Conservation (phyloP, 495 filamentous ascomycete genomes). For the Bathelium albidoporum region DNA sequence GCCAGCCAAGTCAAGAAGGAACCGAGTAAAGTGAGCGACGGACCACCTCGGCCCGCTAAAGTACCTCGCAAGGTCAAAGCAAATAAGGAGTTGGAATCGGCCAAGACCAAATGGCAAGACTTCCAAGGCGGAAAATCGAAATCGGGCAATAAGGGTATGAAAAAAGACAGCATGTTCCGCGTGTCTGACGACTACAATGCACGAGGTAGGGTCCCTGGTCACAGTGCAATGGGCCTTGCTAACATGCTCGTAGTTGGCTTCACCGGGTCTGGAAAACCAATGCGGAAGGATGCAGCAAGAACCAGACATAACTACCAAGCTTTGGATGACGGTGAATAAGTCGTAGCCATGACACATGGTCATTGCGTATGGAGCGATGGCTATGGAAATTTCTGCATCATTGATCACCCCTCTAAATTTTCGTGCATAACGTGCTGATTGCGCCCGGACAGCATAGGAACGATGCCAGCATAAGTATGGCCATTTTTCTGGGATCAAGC, state of each 20-base stretch:
- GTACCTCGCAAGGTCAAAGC: constrained; percentile 77
- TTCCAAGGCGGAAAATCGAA: constrained; percentile 69
- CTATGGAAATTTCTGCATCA: not conserved
- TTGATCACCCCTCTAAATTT: not conserved
- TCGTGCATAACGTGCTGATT: not conserved
- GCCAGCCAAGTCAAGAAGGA: constrained; percentile 61
- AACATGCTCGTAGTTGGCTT: constrained; percentile 65
- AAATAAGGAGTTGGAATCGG: constrained; percentile 75
- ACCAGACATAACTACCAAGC: constrained; percentile 80
- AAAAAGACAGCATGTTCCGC: constrained; percentile 96
- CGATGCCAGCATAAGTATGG: not conserved
- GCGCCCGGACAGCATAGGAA: not conserved
- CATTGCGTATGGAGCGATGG: not conserved
- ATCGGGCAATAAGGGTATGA: constrained; percentile 52
- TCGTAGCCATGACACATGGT: not conserved
- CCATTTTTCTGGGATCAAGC: not conserved
- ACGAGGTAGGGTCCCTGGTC: constrained; percentile 51
- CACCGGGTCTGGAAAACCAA: constrained; percentile 84
- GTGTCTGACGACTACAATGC: constrained; percentile 77
- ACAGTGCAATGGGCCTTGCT: constrained; percentile 23
- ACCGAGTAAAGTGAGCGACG: constrained; percentile 55
- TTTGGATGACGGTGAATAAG: constrained; percentile 49
- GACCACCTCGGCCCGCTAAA: constrained; percentile 54
- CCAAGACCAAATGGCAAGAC: constrained; percentile 91
- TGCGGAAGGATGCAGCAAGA: constrained; percentile 82